Percentiles rank a stretch among this genome's conserved stretches.
Evolutionary conservation across 179 eudicot genomes (phyloP).

Genomic region (Pouteria campechiana): DNA sequence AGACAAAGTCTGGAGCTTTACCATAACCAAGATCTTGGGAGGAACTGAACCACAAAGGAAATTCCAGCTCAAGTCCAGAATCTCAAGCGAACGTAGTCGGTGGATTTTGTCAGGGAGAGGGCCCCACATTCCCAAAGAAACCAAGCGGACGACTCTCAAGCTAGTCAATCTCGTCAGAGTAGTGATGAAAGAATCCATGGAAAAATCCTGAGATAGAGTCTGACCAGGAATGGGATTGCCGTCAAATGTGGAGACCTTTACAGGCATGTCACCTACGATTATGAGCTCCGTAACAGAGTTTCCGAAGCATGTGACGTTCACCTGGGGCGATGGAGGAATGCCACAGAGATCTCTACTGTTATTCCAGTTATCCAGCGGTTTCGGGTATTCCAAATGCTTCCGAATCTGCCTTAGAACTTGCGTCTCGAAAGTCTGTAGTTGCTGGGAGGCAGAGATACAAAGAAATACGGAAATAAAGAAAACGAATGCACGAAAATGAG

Average conservation of each 20-base stretch:
- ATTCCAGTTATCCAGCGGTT: constrained; percentile 47
- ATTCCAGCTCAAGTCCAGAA: constrained; percentile 57
- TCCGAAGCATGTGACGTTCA: constrained; percentile 62
- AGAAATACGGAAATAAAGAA: too few relatives aligned
- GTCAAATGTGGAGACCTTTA: constrained; percentile 23
- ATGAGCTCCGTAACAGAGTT: constrained; percentile 61
- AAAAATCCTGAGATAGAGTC: constrained; percentile 49
- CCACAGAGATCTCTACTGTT: constrained; percentile 34
- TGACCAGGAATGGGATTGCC: constrained; percentile 45
- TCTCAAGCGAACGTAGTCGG: constrained; percentile 44
- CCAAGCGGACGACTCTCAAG: constrained; percentile 42
- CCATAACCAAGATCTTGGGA: constrained; percentile 37
- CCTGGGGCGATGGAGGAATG: constrained; percentile 35
- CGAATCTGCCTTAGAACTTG: constrained; percentile 61
- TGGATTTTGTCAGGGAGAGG: constrained; percentile 49
- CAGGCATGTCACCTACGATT: constrained; percentile 52
- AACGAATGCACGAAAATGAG: too few relatives aligned
- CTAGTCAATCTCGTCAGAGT: constrained; percentile 48
- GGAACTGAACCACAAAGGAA: constrained; percentile 59
- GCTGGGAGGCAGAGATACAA: too few relatives aligned
- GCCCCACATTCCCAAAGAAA: constrained; percentile 70
- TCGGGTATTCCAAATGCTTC: constrained; percentile 78
- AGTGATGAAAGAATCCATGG: constrained; percentile 50
- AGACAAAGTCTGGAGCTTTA: constrained; percentile 34
- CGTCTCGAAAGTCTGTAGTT: constrained; percentile 58